Base-by-base conservation (phyloP, 768 basidiomycete species). In the Galerina marginata region DNA sequence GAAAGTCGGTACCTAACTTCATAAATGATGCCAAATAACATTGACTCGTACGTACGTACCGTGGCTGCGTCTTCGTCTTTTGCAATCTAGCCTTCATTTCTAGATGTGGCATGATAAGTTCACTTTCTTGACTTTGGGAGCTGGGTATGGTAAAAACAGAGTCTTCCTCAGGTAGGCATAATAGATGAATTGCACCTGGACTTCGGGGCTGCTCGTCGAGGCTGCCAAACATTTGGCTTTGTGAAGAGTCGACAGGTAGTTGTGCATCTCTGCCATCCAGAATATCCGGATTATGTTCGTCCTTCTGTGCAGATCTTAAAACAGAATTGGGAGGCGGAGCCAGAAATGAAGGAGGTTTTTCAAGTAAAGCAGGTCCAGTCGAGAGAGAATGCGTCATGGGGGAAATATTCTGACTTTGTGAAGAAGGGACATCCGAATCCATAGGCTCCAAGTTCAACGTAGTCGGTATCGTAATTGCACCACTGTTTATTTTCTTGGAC, bases 61-160 rank as follows among this genome's bases (percentile, higher is more conserved):
- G 52, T 39, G 45, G 40, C 42, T 25, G 15, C 9, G 47, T 9
- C 23, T 9, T 26, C 10, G 20, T 44, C n/a, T 58, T 46, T 39
- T 16, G 29, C n/a, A 26, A 25, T n/a, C 15, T 14, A 20, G 49
- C 49, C 26, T 33, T 25, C 39, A 26, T 36, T 39, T 56, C 51
- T 23, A 16, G 33, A 6, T n/a, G 14, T 9, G 64, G 66, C 6
- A 71, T 61, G 23, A 43, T 64, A 25, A 79, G 62, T 52, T 81
- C 78, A n/a, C 62, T 61, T 60, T 83, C 81, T 50, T 81, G 77
- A 58, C 74, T 79, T 60, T 83, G 82, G 36, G 81, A 83, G 57
- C 79, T 83, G 14, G 77, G 79, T n/a, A 83, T 69, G 9, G 68
- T 67, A 12, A 16, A 36, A 40, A 20, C 6, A 54, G 57, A 25